Percentiles rank a stretch among this genome's conserved stretches.
Conservation (phyloP, 306 rosid species). For the Glycyrrhiza uralensis region DNA sequence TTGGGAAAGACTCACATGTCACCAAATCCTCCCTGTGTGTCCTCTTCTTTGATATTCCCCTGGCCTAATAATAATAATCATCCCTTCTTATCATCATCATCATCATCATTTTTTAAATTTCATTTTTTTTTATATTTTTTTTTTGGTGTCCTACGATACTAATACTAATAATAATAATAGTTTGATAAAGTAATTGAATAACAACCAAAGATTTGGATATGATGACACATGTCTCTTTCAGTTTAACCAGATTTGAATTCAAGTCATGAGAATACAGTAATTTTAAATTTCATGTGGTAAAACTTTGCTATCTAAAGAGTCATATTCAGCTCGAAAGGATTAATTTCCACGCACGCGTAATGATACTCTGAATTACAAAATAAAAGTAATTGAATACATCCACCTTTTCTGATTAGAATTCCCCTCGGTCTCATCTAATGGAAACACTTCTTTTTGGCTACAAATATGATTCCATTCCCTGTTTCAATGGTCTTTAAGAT, state of each 20-base stretch:
- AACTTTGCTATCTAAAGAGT: no score
- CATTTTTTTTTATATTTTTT: background rate
- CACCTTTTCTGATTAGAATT: background rate
- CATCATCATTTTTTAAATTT: background rate
- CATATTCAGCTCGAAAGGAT: no score
- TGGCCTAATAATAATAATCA: conserved; percentile 22
- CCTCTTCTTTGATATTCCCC: conserved; percentile 39
- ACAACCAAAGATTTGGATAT: no score
- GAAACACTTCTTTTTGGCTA: background rate
- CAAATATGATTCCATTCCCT: background rate
- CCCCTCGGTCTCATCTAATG: background rate
- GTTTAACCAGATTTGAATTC: no score
- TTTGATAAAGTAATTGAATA: background rate
- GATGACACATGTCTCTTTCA: no score
- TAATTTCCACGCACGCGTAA: no score
- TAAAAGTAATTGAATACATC: no score
- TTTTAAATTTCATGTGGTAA: no score
- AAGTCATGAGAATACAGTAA: no score
- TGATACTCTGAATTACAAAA: no score
- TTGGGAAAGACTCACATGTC: conserved; percentile 55
- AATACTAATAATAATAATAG: background rate
- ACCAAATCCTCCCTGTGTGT: conserved; percentile 51
- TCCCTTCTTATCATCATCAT: conserved; percentile 22
- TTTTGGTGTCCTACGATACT: background rate
- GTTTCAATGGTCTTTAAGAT: background rate